Percentiles rank a stretch among this genome's conserved stretches.
Evolutionary conservation across 805 yeast genomes (phyloP).

Genomic region (Cyberlindnera subsufficiens): DNA sequence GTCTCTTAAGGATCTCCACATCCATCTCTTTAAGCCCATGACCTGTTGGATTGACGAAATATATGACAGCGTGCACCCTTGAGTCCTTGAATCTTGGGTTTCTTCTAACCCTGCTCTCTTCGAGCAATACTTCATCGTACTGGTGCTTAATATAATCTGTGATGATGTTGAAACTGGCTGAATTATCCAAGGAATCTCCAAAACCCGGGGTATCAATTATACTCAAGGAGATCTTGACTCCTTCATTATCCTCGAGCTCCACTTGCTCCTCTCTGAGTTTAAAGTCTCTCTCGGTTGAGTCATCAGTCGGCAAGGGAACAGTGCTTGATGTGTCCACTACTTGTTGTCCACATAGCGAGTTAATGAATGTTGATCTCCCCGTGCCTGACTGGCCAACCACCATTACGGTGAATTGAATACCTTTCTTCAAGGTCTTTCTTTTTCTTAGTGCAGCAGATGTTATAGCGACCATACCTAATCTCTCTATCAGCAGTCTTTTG

Average conservation of each 20-base stretch:
- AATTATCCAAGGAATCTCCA: conserved; percentile 69
- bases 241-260: conserved; percentile 83
- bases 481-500: background rate
- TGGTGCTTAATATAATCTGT: conserved; percentile 80
- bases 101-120: conserved; percentile 76
- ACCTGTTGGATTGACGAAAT: conserved; percentile 79
- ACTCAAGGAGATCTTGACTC: conserved; percentile 71
- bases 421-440: conserved; percentile 75
- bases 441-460: conserved; percentile 58
- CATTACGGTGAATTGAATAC: conserved; percentile 81
- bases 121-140: conserved; percentile 75
- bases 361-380: conserved; percentile 90
- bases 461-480: conserved; percentile 37
- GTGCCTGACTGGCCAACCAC: conserved; percentile 82
- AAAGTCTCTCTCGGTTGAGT: conserved; percentile 42
- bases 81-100: conserved; percentile 84
- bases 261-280: conserved; percentile 72
- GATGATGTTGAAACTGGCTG: conserved; percentile 57
- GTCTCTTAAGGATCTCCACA: conserved; percentile 68
- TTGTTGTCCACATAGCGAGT: conserved; percentile 83
- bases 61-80: conserved; percentile 69
- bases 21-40: conserved; percentile 77
- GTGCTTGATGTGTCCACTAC: conserved; percentile 72
- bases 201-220: conserved; percentile 82
- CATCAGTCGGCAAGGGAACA: conserved; percentile 46